Percentiles rank a stretch among this genome's conserved stretches.
Conservation (phyloP, 2,329 filamentous ascomycete genomes). For the Trichoderma breve region DNA sequence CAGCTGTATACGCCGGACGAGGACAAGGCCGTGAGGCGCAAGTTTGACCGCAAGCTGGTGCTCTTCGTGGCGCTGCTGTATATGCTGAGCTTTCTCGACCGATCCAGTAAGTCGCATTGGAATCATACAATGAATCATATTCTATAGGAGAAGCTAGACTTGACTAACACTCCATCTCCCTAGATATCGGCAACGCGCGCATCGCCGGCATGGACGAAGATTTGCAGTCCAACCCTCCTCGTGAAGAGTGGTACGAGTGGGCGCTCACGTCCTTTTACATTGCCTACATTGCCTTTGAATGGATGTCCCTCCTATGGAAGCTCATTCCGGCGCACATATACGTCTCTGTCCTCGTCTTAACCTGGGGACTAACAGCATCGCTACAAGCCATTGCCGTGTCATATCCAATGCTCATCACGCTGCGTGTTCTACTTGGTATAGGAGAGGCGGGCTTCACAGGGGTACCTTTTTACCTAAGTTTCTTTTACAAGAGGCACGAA, state of each 20-base stretch:
- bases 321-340: conserved; percentile 60
- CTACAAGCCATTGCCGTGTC: conserved; percentile 66
- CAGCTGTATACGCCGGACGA: conserved; percentile 61
- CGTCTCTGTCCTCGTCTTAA: conserved; percentile 61
- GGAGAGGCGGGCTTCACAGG: conserved; percentile 65
- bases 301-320: conserved; percentile 63
- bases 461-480: conserved; percentile 62
- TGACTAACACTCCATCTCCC: background rate
- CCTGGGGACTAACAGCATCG: conserved; percentile 77
- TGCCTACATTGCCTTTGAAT: conserved; percentile 62
- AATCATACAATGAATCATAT: background rate
- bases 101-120: conserved; percentile 65
- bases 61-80: conserved; percentile 80
- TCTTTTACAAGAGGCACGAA: conserved; percentile 66
- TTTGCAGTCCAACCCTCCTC: conserved; percentile 49
- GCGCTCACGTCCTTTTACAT: conserved; percentile 61
- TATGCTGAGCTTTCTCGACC: conserved; percentile 80
- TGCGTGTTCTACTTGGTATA: conserved; percentile 58
- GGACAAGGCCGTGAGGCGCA: conserved; percentile 66
- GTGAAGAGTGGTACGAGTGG: conserved; percentile 56
- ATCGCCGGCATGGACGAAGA: conserved; percentile 64
- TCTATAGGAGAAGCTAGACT: background rate
- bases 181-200: conserved; percentile 62
- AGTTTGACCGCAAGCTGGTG: conserved; percentile 75
- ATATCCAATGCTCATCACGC: conserved; percentile 56